Percentiles rank a stretch among this genome's conserved stretches.
phyloP scores from a whole-genome alignment of 192 early-diverging fungal species.

The Oehlia diaphana region DNA sequence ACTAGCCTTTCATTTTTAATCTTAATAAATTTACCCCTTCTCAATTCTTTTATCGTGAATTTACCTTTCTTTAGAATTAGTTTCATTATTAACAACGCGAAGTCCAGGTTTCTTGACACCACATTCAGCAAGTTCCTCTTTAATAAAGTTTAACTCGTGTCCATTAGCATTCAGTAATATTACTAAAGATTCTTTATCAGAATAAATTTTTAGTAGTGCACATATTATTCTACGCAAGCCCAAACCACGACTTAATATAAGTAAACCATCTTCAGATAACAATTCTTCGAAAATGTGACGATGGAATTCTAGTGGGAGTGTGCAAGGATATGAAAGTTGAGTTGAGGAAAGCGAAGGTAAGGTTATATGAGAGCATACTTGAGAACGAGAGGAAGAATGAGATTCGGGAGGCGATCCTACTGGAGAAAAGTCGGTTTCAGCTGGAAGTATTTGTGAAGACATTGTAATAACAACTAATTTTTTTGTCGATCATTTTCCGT shows the following conservation, averaged over 20 bases:
- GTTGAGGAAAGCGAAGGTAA: neutral
- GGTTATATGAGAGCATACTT: too few relatives aligned
- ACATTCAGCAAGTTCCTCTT: conserved; percentile 49
- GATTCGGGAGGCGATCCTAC: neutral
- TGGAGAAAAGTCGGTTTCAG: neutral
- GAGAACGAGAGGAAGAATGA: too few relatives aligned
- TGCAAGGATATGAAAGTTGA: neutral
- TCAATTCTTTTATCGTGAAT: neutral
- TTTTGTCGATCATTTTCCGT: too few relatives aligned
- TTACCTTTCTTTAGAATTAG: conserved; percentile 56
- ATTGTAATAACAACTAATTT: neutral
- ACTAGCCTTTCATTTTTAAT: too few relatives aligned
- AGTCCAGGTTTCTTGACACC: conserved; percentile 43
- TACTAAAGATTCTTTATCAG: conserved; percentile 69
- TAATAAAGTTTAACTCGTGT: conserved; percentile 53
- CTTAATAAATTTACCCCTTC: neutral
- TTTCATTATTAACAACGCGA: conserved; percentile 58
- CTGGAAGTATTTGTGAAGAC: neutral
- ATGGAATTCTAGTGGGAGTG: neutral
- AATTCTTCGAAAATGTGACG: conserved; percentile 38
- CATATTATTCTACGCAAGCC: conserved; percentile 72
- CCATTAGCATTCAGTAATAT: conserved; percentile 73
- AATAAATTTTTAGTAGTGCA: conserved; percentile 69
- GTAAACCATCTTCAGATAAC: conserved; percentile 74
- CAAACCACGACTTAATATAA: conserved; percentile 78